A percentile compares a stretch with the other conserved stretches of the same genome.
Evolutionary conservation across 306 rosid species (phyloP).

Genomic region (Dicorynia guianensis): DNA sequence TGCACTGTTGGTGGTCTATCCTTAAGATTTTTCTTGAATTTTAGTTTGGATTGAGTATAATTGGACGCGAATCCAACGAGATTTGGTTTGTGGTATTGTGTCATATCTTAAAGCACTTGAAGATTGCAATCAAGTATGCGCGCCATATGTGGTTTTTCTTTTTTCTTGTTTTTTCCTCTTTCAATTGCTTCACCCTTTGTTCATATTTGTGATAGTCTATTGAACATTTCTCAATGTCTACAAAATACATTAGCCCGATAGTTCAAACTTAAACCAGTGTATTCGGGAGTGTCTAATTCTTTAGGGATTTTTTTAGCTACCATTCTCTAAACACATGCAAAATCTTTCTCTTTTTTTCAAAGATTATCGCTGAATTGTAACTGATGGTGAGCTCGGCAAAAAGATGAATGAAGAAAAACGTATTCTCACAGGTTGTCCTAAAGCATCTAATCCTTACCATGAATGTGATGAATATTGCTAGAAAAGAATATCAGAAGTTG

Average conservation of each 20-base stretch:
- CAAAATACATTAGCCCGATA: neutral
- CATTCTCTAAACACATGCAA: slow-evolving; percentile 11
- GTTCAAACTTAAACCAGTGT: neutral
- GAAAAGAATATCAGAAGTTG: slow-evolving; percentile 39
- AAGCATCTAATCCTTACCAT: slow-evolving; percentile 70
- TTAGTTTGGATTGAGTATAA: neutral
- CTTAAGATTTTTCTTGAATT: neutral
- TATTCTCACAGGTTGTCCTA: slow-evolving; percentile 42
- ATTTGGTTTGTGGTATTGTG: neutral
- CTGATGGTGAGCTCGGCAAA: slow-evolving; percentile 48
- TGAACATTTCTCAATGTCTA: neutral
- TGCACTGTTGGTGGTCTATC: neutral
- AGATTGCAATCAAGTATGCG: neutral
- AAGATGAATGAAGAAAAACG: slow-evolving; percentile 40
- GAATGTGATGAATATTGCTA: slow-evolving; percentile 50
- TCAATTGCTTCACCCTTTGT: neutral
- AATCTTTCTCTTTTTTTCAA: neutral
- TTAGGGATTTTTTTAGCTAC: neutral
- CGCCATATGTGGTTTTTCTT: neutral
- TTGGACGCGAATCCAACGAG: neutral
- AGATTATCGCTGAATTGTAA: slow-evolving; percentile 52
- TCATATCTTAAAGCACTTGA: neutral
- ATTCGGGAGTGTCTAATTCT: neutral
- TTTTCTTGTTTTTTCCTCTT: neutral
- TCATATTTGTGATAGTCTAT: neutral